phyloP scores from a whole-genome alignment of 2,329 filamentous ascomycete genomes.

The Neoscytalidium dimidiatum region DNA sequence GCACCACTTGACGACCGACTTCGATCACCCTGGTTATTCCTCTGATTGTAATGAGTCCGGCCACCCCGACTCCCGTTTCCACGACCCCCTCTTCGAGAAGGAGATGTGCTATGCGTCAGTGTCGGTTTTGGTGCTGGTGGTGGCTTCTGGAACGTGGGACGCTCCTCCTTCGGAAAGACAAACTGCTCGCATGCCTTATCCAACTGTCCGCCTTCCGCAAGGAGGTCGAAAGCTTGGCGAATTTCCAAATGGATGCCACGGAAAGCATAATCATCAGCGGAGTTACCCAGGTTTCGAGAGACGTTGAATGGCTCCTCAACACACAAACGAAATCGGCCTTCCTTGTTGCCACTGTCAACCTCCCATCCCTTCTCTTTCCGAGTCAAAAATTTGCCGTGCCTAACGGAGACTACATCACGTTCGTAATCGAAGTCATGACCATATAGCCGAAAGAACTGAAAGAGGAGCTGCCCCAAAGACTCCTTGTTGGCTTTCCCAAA shows the following conservation, averaged over 20 bases:
- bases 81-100: conserved; percentile 51
- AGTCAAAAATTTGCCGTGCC: conserved; percentile 74
- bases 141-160: conserved; percentile 55
- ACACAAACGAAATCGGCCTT: conserved; percentile 72
- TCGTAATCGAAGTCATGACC: conserved; percentile 92
- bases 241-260: conserved; percentile 88
- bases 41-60: conserved; percentile 49
- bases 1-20: conserved; percentile 61
- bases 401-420: conserved; percentile 79
- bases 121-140: conserved; percentile 57
- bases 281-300: conserved; percentile 88
- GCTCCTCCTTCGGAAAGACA: conserved; percentile 75
- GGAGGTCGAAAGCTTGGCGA: conserved; percentile 80
- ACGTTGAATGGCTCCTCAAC: conserved; percentile 97
- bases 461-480: conserved; percentile 80
- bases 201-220: conserved; percentile 73
- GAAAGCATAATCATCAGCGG: conserved; percentile 93
- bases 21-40: conserved; percentile 50
- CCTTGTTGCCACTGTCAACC: conserved; percentile 52
- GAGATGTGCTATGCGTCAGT: conserved; percentile 51
- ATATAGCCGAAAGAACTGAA: conserved; percentile 94
- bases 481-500: conserved; percentile 82
- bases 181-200: conserved; percentile 85
- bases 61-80: conserved; percentile 47
- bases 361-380: conserved; percentile 91